These are phyloP conservation scores for Bertia moriformis DNA, from an alignment of 2,329 filamentous ascomycete species.

Conservation along the genomic window DNA sequence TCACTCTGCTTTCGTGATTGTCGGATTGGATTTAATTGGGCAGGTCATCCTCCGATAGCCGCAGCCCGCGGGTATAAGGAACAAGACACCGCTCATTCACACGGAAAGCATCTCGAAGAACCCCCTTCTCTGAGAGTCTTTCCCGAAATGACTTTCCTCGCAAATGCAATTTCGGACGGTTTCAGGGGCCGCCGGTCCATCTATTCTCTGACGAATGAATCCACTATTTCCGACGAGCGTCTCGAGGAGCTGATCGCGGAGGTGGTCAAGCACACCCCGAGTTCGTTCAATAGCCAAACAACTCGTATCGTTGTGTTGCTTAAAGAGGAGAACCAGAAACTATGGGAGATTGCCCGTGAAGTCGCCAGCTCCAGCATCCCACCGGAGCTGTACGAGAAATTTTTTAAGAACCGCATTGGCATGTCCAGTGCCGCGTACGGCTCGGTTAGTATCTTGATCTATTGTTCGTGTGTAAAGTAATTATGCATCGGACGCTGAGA, in stretches of 20 bases:
- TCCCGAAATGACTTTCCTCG: no score
- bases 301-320: constrained; percentile 8
- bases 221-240: constrained; percentile 12
- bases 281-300: constrained; percentile 11
- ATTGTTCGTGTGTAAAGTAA: background rate
- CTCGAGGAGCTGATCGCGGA: constrained; percentile 12
- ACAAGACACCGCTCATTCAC: no score
- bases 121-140: no score
- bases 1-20: no score
- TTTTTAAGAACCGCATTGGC: constrained; percentile 6
- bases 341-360: constrained; percentile 9
- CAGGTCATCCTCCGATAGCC: no score
- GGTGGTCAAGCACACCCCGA: constrained; percentile 8
- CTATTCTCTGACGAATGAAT: constrained; percentile 11
- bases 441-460: constrained; percentile 7
- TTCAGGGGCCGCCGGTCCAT: constrained; percentile 12
- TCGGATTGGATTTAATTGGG: no score
- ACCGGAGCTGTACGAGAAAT: constrained; percentile 8
- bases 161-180: no score
- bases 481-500: background rate
- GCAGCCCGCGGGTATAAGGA: no score
- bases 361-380: constrained; percentile 6
- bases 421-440: constrained; percentile 9
- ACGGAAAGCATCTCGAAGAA: no score
- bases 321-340: constrained; percentile 9